These are phyloP conservation scores for Oenanthe sinensis DNA, from an alignment of 129 eudicot species.

Conservation along the genomic window DNA sequence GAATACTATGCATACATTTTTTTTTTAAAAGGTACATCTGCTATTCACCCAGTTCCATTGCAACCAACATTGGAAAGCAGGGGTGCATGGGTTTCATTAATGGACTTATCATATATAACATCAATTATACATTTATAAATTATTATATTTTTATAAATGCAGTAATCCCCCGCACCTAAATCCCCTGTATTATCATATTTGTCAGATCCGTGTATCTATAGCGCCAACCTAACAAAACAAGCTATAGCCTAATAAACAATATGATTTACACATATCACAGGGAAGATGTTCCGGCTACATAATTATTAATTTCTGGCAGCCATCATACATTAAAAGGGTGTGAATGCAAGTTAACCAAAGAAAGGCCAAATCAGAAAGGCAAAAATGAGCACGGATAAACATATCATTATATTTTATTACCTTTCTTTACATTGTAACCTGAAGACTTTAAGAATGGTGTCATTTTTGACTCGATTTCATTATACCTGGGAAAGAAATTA, in stretches of 20 bases:
- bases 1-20: not conserved
- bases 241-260: not conserved
- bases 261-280: not conserved
- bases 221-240: not conserved
- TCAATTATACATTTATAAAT: no score
- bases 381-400: not conserved
- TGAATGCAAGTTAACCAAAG: not conserved
- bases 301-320: not conserved
- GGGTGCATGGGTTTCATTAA: no score
- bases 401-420: conserved; percentile 25
- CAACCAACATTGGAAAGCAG: not conserved
- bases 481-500: conserved; percentile 42
- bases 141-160: no score
- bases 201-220: not conserved
- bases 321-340: not conserved
- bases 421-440: conserved; percentile 92
- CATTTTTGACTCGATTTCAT: conserved; percentile 80
- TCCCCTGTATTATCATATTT: no score
- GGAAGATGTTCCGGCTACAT: not conserved
- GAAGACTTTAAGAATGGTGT: conserved; percentile 57
- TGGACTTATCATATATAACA: not conserved
- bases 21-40: not conserved
- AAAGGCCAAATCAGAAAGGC: not conserved
- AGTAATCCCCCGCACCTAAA: not conserved
- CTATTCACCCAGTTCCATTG: not conserved